These are phyloP conservation scores for Incumbomyces lentus DNA, from an alignment of 2,329 filamentous ascomycete species.

Conservation along the genomic window DNA sequence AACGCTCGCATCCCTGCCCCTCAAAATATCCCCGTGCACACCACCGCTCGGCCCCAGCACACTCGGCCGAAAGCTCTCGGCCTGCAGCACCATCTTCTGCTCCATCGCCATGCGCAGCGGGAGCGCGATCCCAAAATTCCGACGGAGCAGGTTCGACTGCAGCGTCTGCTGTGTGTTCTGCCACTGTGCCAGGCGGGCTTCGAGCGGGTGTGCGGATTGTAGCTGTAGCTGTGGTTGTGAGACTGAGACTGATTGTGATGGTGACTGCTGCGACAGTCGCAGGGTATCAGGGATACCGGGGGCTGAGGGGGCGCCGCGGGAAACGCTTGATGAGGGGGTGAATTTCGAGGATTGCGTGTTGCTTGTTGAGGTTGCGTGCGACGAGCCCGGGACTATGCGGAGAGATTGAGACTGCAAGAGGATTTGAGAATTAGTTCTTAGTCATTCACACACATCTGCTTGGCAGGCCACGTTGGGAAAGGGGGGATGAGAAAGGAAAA, in stretches of 20 bases:
- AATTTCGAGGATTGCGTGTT: slow-evolving; percentile 47
- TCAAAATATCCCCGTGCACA: slow-evolving; percentile 83
- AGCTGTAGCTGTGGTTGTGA: slow-evolving; percentile 37
- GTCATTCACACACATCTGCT: too few relatives aligned
- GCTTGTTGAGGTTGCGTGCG: slow-evolving; percentile 55
- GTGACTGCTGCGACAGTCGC: slow-evolving; percentile 52
- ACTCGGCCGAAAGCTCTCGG: slow-evolving; percentile 64
- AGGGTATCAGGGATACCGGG: slow-evolving; percentile 91
- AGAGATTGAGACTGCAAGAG: slow-evolving; percentile 57
- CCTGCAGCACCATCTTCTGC: slow-evolving; percentile 71
- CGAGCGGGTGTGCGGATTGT: slow-evolving; percentile 67
- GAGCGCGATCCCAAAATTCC: slow-evolving; percentile 84
- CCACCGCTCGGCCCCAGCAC: slow-evolving; percentile 45
- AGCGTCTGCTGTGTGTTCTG: slow-evolving; percentile 75
- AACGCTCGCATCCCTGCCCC: slow-evolving; percentile 64
- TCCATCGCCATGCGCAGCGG: slow-evolving; percentile 91
- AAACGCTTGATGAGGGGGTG: slow-evolving; percentile 29
- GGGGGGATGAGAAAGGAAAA: too few relatives aligned
- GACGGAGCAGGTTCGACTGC: slow-evolving; percentile 80
- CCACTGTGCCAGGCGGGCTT: slow-evolving; percentile 81
- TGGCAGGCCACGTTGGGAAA: too few relatives aligned
- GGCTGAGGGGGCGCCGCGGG: slow-evolving; percentile 71
- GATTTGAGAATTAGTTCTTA: too few relatives aligned
- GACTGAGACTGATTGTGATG: slow-evolving; percentile 31
- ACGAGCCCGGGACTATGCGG: slow-evolving; percentile 68